Conservation (phyloP, 202 grass and related monocot genomes). For the Carex sylvatica region DNA sequence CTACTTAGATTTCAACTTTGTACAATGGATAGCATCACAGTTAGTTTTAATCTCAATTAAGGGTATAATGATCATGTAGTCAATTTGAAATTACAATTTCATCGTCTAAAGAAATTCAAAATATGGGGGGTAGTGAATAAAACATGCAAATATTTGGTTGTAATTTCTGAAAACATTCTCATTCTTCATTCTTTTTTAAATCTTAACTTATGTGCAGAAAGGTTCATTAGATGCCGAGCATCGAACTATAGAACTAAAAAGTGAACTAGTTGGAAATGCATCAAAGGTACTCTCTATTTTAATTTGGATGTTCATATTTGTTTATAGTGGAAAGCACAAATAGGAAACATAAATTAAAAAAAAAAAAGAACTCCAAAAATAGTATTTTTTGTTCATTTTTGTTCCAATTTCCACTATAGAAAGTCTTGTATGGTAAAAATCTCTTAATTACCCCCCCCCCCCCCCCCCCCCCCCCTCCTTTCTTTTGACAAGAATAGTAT, state of each 20-base stretch:
- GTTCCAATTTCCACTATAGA: background rate
- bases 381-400: background rate
- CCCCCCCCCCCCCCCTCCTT: background rate
- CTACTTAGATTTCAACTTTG: background rate
- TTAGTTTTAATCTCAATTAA: background rate
- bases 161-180: background rate
- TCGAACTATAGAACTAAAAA: conserved; percentile 60
- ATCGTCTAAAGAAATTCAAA: background rate
- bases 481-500: background rate
- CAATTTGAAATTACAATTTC: background rate
- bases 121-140: background rate
- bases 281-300: conserved; percentile 57
- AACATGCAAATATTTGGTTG: background rate
- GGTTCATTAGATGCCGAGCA: conserved; percentile 68
- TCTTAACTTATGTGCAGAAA: conserved; percentile 50
- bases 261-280: conserved; percentile 76
- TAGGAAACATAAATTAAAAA: background rate
- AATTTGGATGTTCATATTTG: background rate
- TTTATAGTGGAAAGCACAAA: background rate
- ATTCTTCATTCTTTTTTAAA: background rate
- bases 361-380: background rate
- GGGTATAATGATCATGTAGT: background rate
- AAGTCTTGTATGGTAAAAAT: background rate
- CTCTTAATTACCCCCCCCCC: no score
- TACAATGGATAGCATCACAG: background rate